Conservation (phyloP, 306 rosid species). For the Dalbergia cochinchinensis region DNA sequence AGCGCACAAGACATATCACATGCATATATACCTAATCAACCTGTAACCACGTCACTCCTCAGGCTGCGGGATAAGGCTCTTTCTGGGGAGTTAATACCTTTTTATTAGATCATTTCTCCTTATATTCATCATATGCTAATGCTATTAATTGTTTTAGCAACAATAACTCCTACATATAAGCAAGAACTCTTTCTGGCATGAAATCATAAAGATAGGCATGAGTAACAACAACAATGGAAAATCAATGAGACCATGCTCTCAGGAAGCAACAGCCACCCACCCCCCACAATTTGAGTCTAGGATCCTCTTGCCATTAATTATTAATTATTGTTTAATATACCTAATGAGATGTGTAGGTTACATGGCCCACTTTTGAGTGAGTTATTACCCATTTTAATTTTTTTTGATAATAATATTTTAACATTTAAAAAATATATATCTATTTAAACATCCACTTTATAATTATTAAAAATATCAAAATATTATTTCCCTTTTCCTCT, state of each 20-base stretch:
- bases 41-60: not conserved
- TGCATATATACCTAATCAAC: not conserved
- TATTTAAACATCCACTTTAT: too few species aligned
- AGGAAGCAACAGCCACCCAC: not conserved
- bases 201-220: not conserved
- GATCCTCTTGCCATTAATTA: not conserved
- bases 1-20: not conserved
- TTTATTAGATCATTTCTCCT: not conserved
- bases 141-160: not conserved
- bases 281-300: not conserved
- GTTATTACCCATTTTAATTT: not conserved
- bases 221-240: not conserved
- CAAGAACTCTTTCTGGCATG: not conserved
- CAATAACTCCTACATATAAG: not conserved
- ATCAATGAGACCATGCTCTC: not conserved
- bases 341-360: not conserved
- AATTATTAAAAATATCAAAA: too few species aligned
- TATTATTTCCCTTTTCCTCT: too few species aligned
- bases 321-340: not conserved
- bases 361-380: not conserved
- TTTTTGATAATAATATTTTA: too few species aligned
- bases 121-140: not conserved
- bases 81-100: slow-evolving; percentile 8
- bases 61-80: not conserved
- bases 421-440: too few species aligned